phyloP scores from a whole-genome alignment of 2,329 filamentous ascomycete genomes.

The Elsinoe fawcettii region DNA sequence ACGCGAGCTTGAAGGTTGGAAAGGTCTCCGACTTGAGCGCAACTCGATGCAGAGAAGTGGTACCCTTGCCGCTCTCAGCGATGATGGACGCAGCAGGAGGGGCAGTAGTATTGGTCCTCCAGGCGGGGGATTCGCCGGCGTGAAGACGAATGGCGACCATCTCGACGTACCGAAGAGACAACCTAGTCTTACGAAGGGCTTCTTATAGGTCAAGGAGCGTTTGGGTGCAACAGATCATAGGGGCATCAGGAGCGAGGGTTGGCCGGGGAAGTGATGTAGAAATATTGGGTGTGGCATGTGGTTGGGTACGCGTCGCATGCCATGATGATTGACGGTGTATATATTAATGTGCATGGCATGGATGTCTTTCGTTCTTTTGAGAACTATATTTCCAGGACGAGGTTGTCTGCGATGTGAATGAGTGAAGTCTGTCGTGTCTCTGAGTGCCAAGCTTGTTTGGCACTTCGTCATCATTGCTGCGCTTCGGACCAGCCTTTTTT shows the following conservation, averaged over 20 bases:
- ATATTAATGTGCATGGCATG: conserved; percentile 16
- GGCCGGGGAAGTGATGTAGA: conserved; percentile 7
- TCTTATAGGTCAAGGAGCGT: conserved; percentile 36
- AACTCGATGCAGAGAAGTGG: conserved; percentile 29
- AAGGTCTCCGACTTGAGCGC: conserved; percentile 60
- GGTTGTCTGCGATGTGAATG: background rate
- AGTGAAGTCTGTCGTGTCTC: background rate
- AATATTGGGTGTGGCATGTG: background rate
- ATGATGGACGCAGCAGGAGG: conserved; percentile 37
- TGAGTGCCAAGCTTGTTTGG: background rate
- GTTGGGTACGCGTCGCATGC: background rate
- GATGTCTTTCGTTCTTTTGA: background rate
- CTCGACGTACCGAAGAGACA: conserved; percentile 33
- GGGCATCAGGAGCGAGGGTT: conserved; percentile 16
- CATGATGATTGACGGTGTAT: conserved; percentile 12
- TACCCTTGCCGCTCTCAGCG: conserved; percentile 34
- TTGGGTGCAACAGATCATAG: conserved; percentile 24
- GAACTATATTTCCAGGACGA: background rate
- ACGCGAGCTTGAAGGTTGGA: conserved; percentile 78
- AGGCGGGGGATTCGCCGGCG: conserved; percentile 25
- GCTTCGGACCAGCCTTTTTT: background rate
- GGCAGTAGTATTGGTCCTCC: conserved; percentile 37
- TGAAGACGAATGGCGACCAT: conserved; percentile 23
- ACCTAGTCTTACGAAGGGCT: conserved; percentile 42
- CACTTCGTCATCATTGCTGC: background rate